Evolutionary conservation across 345 rosid genomes (phyloP).

Genomic region (Physaria fendleri): DNA sequence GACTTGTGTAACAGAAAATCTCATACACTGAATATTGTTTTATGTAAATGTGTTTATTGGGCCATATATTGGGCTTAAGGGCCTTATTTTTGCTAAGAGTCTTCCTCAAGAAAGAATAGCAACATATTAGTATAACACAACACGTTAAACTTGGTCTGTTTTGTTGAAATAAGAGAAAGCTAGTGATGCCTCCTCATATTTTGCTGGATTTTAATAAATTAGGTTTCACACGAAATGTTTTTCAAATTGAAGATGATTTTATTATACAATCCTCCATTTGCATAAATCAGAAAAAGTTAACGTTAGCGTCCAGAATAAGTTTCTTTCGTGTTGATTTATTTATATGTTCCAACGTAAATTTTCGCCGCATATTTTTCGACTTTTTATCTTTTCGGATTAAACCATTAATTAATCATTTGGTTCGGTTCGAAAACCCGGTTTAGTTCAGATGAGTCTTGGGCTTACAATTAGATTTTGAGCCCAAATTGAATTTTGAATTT

Average conservation of each 20-base stretch:
- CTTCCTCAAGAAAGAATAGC: background rate
- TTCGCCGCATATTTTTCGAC: background rate
- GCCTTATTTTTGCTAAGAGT: background rate
- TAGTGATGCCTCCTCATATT: background rate
- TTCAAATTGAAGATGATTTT: background rate
- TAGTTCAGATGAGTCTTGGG: background rate
- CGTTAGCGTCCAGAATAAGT: slow-evolving; percentile 8
- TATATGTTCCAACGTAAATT: background rate
- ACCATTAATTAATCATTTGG: background rate
- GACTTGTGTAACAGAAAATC: background rate
- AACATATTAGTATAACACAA: background rate
- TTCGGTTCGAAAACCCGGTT: slow-evolving; percentile 2
- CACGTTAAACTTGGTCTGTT: background rate
- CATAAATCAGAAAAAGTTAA: slow-evolving; percentile 9
- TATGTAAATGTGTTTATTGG: background rate
- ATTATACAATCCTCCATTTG: background rate
- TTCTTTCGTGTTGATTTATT: background rate
- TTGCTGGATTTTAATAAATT: slow-evolving; percentile 6
- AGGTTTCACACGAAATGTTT: background rate
- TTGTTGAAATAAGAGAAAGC: background rate
- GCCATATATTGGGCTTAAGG: background rate
- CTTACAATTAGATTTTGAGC: background rate
- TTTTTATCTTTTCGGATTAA: slow-evolving; percentile 1
- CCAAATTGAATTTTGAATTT: background rate
- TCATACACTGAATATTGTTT: background rate